A percentile compares a stretch with the other conserved stretches of the same genome.
Conservation (phyloP, 176 grass and related monocot genomes). For the Triticum monococcum region DNA sequence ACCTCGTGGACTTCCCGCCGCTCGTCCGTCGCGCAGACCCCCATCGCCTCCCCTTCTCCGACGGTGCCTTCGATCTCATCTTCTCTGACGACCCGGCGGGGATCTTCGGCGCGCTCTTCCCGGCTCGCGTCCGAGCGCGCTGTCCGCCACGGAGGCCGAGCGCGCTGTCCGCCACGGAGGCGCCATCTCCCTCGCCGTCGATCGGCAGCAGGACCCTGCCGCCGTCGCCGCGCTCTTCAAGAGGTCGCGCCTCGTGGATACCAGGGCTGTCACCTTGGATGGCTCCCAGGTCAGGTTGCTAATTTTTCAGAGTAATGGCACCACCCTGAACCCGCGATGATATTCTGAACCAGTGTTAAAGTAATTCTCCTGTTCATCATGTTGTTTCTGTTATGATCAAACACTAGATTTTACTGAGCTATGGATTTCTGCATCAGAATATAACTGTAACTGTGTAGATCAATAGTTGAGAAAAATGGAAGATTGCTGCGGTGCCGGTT, state of each 20-base stretch:
- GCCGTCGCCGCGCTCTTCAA: slow-evolving; percentile 59
- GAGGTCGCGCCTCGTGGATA: slow-evolving; percentile 53
- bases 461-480: neutral
- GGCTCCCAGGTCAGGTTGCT: slow-evolving; percentile 62
- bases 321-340: neutral
- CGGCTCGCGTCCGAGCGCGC: slow-evolving; percentile 60
- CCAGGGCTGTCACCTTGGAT: slow-evolving; percentile 49
- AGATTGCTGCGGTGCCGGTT: neutral
- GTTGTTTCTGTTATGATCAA: neutral
- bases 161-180: slow-evolving; percentile 49
- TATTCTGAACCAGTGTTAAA: neutral
- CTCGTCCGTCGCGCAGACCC: slow-evolving; percentile 65
- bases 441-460: neutral
- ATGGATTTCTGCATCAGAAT: neutral
- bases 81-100: slow-evolving; percentile 51
- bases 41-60: slow-evolving; percentile 59
- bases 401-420: neutral
- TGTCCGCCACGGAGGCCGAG: slow-evolving; percentile 55
- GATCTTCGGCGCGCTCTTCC: slow-evolving; percentile 60
- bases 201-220: slow-evolving; percentile 26
- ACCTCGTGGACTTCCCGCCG: slow-evolving; percentile 67
- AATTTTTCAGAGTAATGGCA: slow-evolving; percentile 62
- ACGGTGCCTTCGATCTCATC: slow-evolving; percentile 65
- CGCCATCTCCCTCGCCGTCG: slow-evolving; percentile 43
- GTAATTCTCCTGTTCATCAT: neutral